Conservation (phyloP, 1,284 basidiomycete species). For the Sporisorium exsertum region DNA sequence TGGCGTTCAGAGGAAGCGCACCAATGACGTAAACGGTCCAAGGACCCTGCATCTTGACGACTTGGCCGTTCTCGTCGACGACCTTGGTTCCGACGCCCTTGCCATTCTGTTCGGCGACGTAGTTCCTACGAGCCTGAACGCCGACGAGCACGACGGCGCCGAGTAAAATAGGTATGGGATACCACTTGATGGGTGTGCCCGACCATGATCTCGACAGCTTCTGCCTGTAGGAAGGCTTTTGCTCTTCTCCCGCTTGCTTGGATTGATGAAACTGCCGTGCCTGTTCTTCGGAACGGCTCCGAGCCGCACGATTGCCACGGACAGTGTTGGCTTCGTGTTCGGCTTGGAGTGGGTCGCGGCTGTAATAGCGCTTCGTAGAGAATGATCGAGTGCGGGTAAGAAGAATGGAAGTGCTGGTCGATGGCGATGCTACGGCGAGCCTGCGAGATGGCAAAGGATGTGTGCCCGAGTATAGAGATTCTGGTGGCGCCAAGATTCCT, state of each 20-base stretch:
- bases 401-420: not conserved
- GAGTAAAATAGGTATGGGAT: conserved; percentile 90
- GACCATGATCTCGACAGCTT: conserved; percentile 79
- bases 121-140: conserved; percentile 78
- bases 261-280: conserved; percentile 16
- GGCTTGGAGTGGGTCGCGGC: conserved; percentile 58
- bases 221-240: conserved; percentile 23
- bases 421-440: not conserved
- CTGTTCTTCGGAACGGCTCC: conserved; percentile 31
- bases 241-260: conserved; percentile 9
- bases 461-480: not conserved
- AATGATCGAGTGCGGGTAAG: not conserved
- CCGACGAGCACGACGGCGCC: conserved; percentile 65
- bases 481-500: conserved; percentile 9
- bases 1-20: conserved; percentile 89
- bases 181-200: conserved; percentile 92
- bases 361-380: conserved; percentile 33
- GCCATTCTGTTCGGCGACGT: conserved; percentile 66
- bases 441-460: conserved; percentile 2
- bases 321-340: conserved; percentile 63
- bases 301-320: conserved; percentile 57
- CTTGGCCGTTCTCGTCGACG: conserved; percentile 75
- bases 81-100: conserved; percentile 62
- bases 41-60: conserved; percentile 82
- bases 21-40: conserved; percentile 98